phyloP scores from a whole-genome alignment of 352 stramenopile species.

The Globisporangium camurandrum region DNA sequence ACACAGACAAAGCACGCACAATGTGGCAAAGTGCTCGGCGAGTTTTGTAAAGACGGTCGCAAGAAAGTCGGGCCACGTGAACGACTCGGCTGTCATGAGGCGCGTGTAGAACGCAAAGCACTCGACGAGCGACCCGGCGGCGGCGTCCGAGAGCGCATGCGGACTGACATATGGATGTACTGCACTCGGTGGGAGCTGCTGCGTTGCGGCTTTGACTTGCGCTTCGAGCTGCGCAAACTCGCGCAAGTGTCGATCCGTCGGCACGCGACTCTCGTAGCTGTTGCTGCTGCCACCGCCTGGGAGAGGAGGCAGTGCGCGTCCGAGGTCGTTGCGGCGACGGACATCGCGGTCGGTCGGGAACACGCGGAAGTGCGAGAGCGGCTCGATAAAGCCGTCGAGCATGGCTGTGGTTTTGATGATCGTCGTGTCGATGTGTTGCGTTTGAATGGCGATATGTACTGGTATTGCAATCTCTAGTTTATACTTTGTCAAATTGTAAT shows the following conservation, averaged over 20 bases:
- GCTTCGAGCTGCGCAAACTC: slow-evolving; percentile 55
- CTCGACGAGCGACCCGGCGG: slow-evolving; percentile 24
- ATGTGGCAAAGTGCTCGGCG: slow-evolving; percentile 39
- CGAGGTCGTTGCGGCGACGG: not conserved
- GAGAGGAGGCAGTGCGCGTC: not conserved
- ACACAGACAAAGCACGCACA: slow-evolving; percentile 17
- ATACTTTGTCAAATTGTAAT: no score
- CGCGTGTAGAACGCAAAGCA: slow-evolving; percentile 45
- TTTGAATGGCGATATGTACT: no score
- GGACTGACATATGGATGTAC: no score
- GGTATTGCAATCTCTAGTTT: no score
- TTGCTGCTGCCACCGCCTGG: not conserved
- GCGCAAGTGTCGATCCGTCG: slow-evolving; percentile 43
- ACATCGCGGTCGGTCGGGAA: slow-evolving; percentile 30
- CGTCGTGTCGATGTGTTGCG: no score
- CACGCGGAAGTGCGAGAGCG: slow-evolving; percentile 47
- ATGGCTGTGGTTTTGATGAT: slow-evolving; percentile 13
- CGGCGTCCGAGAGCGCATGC: slow-evolving; percentile 11
- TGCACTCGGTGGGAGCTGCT: slow-evolving; percentile 18
- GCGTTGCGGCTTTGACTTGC: slow-evolving; percentile 30
- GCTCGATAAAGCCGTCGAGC: slow-evolving; percentile 34
- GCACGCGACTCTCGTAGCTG: slow-evolving; percentile 2
- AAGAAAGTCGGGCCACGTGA: slow-evolving; percentile 59
- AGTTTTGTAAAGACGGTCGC: slow-evolving; percentile 43
- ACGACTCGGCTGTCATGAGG: slow-evolving; percentile 47